Conservation (phyloP, 352 stramenopile genomes). For the Phytophthora foliorum region DNA sequence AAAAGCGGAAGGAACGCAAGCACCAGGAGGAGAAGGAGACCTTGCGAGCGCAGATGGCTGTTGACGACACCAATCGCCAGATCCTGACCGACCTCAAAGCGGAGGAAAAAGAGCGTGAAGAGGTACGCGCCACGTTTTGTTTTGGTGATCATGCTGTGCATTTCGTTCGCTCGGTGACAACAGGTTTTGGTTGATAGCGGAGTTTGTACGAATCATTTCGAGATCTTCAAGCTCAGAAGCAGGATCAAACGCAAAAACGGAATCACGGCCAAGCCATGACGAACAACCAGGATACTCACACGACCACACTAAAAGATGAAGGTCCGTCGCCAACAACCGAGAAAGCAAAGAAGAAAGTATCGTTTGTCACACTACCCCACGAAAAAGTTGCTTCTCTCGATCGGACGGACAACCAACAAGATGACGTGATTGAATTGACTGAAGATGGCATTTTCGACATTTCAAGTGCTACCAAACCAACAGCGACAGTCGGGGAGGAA, state of each 20-base stretch:
- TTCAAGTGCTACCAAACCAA: slow-evolving; percentile 11
- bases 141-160: not conserved
- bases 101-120: slow-evolving; percentile 81
- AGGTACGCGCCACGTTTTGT: slow-evolving; percentile 43
- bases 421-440: slow-evolving; percentile 60
- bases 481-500: not conserved
- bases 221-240: slow-evolving; percentile 42
- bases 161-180: not conserved
- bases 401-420: slow-evolving; percentile 17
- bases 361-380: slow-evolving; percentile 42
- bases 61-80: slow-evolving; percentile 82
- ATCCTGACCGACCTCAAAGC: slow-evolving; percentile 78
- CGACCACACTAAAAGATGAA: not conserved
- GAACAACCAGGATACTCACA: slow-evolving; percentile 15
- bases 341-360: slow-evolving; percentile 46
- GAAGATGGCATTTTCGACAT: slow-evolving; percentile 67
- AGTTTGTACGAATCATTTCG: slow-evolving; percentile 84
- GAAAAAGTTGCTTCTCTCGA: not conserved
- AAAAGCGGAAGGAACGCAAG: slow-evolving; percentile 63
- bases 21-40: slow-evolving; percentile 80
- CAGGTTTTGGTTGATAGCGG: slow-evolving; percentile 27
- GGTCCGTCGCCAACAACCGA: not conserved
- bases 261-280: slow-evolving; percentile 9
- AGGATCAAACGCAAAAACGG: slow-evolving; percentile 9
- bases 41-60: slow-evolving; percentile 82